Evolutionary conservation across 768 basidiomycete genomes (phyloP).

Genomic region (Hemileccinum rubropunctum): DNA sequence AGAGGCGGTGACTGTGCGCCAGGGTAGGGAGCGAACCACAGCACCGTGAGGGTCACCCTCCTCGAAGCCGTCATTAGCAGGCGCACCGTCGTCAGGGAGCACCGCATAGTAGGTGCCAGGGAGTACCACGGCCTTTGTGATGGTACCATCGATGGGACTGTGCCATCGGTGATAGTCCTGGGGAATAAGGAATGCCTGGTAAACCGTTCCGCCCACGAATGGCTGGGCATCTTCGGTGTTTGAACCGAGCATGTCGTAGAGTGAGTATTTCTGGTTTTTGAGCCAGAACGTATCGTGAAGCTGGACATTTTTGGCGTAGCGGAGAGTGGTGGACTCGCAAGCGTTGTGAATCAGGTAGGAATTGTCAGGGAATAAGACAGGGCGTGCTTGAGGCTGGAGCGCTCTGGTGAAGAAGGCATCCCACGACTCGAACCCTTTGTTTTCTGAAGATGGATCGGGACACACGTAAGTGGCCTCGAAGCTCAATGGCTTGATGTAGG

Average conservation of each 20-base stretch:
- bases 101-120: conserved; percentile 12
- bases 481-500: neutral
- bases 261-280: conserved; percentile 57
- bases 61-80: neutral
- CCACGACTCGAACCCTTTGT: conserved; percentile 31
- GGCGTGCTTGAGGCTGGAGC: conserved; percentile 36
- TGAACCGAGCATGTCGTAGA: conserved; percentile 47
- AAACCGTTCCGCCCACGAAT: conserved; percentile 49
- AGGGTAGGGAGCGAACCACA: conserved; percentile 35
- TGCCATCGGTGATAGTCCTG: conserved; percentile 62
- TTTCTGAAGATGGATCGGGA: neutral
- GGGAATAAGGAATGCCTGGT: conserved; percentile 55
- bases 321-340: conserved; percentile 51
- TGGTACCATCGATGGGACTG: conserved; percentile 45
- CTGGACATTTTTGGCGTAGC: conserved; percentile 34
- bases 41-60: conserved; percentile 17
- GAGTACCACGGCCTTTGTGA: conserved; percentile 37
- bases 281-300: conserved; percentile 51
- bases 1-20: conserved; percentile 44
- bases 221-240: conserved; percentile 24
- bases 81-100: conserved; percentile 13
- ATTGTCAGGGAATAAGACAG: conserved; percentile 25
- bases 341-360: conserved; percentile 40
- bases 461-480: neutral
- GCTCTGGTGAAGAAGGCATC: conserved; percentile 53